Evolutionary conservation across 176 grass and related monocot genomes (phyloP), one percentile per base, ranked within the genome.

Genomic region (Aegilops umbellulata): DNA sequence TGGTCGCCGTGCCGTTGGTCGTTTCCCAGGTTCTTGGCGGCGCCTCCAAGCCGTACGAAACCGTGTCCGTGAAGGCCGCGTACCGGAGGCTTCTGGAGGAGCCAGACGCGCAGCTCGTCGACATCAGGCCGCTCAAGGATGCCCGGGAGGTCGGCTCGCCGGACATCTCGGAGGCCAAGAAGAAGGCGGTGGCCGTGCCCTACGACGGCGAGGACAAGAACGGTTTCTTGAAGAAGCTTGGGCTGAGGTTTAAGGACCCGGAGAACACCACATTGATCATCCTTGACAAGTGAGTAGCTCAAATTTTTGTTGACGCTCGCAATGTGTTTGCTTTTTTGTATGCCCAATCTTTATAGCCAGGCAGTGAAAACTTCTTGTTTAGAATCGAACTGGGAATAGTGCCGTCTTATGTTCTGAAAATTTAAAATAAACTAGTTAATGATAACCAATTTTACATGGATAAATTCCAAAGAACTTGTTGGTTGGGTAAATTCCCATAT

Each of bases 191-290:
- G 13, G 83, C 88, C 17, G 35, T 99, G 65, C 81, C 82, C 25
- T 99, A 96, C 69, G 90, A 58, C 22, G 92, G 90, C 2, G 94
- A 94, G 53, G 97, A 96, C 82, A 99, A 99, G 81, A 90, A 75
- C 16, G 88, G 92, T 0, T 96, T 99, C 87, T 63, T 99, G 51
- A 94, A 94, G 94, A 99, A 91, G 87, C 80, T 99, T 2, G 65
- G 36, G 31, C 84, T 85, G 77, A 82, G 67, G 86, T 85, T 99
- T 78, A 99, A 96, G 92, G 92, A 99, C 78, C 94, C 94, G 22
- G 92, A 83, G 78, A 94, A 94, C 85, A 96, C 93, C 64, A 96
- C 92, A 77, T 79, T 99, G 76, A 64, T 92, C 86, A 89, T 99
- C 69, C 84, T 99, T 82, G 94, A 99, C 83, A 96, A 99, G 97